Evolutionary conservation across 306 rosid genomes (phyloP).

Genomic region (Oxytropis ochrocephala): DNA sequence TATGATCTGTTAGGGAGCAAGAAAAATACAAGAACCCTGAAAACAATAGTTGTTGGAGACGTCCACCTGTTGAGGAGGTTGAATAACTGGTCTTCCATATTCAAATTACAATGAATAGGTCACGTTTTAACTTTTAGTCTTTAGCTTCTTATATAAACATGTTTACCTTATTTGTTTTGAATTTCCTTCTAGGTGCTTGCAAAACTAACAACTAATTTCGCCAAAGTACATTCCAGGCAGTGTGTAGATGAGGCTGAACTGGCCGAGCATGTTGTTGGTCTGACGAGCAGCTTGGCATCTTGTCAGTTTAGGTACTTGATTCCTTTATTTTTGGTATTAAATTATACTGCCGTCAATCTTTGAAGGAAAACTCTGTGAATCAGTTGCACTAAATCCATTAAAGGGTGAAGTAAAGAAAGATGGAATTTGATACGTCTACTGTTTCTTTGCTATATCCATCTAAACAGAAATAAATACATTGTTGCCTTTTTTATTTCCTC

Average conservation of each 20-base stretch:
- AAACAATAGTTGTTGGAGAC: conserved; percentile 55
- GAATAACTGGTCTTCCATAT: conserved; percentile 17
- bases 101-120: conserved; percentile 12
- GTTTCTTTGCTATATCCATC: neutral
- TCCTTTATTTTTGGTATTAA: neutral
- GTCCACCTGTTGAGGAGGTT: conserved; percentile 93
- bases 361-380: conserved; percentile 2
- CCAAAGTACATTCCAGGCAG: conserved; percentile 79
- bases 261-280: conserved; percentile 91
- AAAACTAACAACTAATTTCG: conserved; percentile 59
- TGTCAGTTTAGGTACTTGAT: conserved; percentile 79
- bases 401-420: neutral
- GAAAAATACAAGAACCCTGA: conserved; percentile 71
- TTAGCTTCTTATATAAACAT: neutral
- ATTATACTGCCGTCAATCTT: neutral
- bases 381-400: neutral
- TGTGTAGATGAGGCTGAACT: conserved; percentile 92
- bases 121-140: neutral
- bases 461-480: neutral
- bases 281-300: conserved; percentile 84
- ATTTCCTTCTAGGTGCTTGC: conserved; percentile 59
- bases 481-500: neutral
- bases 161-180: conserved; percentile 2
- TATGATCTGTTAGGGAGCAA: conserved; percentile 55
- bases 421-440: neutral